phyloP scores from a whole-genome alignment of 257 asterid species.

The Przewalskia tangutica region DNA sequence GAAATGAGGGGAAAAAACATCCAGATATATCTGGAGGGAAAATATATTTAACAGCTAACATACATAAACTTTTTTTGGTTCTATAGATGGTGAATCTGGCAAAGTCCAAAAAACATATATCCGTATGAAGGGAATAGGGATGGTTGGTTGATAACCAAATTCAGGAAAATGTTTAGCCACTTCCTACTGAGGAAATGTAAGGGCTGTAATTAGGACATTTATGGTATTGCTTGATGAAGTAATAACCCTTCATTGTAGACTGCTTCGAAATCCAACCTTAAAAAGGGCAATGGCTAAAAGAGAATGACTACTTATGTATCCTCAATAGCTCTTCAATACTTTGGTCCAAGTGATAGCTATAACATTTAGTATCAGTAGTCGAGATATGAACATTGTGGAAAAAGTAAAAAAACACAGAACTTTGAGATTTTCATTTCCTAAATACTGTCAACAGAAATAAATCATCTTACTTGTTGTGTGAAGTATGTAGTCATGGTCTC shows the following conservation, averaged over 20 bases:
- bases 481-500: constrained; percentile 55
- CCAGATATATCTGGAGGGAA: background rate
- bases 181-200: background rate
- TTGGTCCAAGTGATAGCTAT: background rate
- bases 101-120: background rate
- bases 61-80: background rate
- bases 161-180: background rate
- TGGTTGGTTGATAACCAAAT: background rate
- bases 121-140: background rate
- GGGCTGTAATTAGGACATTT: background rate
- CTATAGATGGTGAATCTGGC: background rate
- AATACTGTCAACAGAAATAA: background rate
- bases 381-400: background rate
- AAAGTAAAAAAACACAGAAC: background rate
- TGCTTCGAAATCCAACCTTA: background rate
- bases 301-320: background rate
- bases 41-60: background rate
- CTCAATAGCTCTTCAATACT: background rate
- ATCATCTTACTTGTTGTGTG: constrained; percentile 60
- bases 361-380: background rate
- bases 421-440: background rate
- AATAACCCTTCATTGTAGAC: background rate
- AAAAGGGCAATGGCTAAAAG: background rate
- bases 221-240: background rate
- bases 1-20: background rate